Conservation (phyloP, 805 yeast genomes). For the Citeromyces nyonsensis region DNA sequence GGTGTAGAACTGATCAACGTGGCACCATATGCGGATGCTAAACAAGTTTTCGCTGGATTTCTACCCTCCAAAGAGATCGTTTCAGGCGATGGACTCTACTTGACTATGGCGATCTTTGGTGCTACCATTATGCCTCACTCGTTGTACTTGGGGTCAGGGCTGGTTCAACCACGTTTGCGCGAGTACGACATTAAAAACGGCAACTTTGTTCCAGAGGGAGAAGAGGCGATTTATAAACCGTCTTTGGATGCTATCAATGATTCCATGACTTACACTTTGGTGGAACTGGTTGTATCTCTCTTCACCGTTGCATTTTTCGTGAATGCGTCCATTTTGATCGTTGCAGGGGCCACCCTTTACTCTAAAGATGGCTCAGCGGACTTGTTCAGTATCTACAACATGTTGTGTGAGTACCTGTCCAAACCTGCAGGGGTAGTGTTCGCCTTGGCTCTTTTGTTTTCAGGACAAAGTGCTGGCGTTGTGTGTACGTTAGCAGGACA, state of each 20-base stretch:
- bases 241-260: constrained; percentile 68
- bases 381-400: constrained; percentile 61
- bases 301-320: constrained; percentile 87
- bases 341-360: constrained; percentile 75
- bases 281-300: constrained; percentile 68
- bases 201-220: constrained; percentile 9
- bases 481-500: constrained; percentile 92
- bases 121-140: constrained; percentile 96
- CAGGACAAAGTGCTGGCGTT: constrained; percentile 93
- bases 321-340: constrained; percentile 78
- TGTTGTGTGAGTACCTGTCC: constrained; percentile 56
- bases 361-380: constrained; percentile 47
- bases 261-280: constrained; percentile 67
- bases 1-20: constrained; percentile 63
- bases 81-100: constrained; percentile 53
- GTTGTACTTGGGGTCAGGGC: constrained; percentile 73
- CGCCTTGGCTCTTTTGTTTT: constrained; percentile 75
- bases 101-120: constrained; percentile 77
- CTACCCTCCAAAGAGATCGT: constrained; percentile 29
- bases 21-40: constrained; percentile 31
- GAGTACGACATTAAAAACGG: constrained; percentile 67
- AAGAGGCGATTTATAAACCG: constrained; percentile 36
- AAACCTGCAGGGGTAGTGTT: constrained; percentile 81
- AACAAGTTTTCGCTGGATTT: constrained; percentile 57
- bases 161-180: constrained; percentile 73